Percentiles rank a stretch among this genome's conserved stretches.
Evolutionary conservation across 192 early-diverging fungal genomes (phyloP).

Genomic region (Fimicolochytrium jonesii): DNA sequence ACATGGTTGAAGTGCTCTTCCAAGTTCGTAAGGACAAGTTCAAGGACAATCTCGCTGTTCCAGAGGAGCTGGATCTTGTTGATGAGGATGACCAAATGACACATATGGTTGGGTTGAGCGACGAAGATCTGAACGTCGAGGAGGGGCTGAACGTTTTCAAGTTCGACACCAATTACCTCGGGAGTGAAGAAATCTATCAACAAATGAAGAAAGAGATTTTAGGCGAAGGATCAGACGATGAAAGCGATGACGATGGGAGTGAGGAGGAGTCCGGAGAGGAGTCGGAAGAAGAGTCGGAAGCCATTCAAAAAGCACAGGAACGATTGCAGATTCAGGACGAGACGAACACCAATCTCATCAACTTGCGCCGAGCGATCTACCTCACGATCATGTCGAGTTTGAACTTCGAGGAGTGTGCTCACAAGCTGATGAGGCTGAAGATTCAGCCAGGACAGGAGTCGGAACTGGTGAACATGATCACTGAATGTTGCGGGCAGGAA

Average conservation of each 20-base stretch:
- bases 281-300: constrained; percentile 50
- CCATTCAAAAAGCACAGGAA: constrained; percentile 39
- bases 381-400: constrained; percentile 92
- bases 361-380: constrained; percentile 89
- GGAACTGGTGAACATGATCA: constrained; percentile 93
- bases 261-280: constrained; percentile 55
- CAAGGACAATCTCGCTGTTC: constrained; percentile 78
- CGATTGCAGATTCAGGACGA: constrained; percentile 71
- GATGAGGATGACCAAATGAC: constrained; percentile 95
- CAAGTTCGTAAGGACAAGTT: constrained; percentile 92
- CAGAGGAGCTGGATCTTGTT: constrained; percentile 80
- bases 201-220: constrained; percentile 82
- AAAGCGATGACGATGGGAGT: constrained; percentile 30
- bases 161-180: constrained; percentile 70
- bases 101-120: constrained; percentile 77
- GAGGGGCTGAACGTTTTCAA: constrained; percentile 86
- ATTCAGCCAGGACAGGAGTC: constrained; percentile 82
- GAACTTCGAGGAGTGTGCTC: constrained; percentile 92
- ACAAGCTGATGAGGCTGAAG: constrained; percentile 88
- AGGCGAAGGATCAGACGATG: constrained; percentile 60
- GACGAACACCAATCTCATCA: constrained; percentile 85
- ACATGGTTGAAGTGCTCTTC: constrained; percentile 97
- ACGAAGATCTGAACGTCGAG: constrained; percentile 74
- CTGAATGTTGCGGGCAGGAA: constrained; percentile 95
- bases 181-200: constrained; percentile 79